A percentile compares a stretch with the other conserved stretches of the same genome.
Conservation (phyloP, 495 filamentous ascomycete species). For the Tuber indicum region DNA sequence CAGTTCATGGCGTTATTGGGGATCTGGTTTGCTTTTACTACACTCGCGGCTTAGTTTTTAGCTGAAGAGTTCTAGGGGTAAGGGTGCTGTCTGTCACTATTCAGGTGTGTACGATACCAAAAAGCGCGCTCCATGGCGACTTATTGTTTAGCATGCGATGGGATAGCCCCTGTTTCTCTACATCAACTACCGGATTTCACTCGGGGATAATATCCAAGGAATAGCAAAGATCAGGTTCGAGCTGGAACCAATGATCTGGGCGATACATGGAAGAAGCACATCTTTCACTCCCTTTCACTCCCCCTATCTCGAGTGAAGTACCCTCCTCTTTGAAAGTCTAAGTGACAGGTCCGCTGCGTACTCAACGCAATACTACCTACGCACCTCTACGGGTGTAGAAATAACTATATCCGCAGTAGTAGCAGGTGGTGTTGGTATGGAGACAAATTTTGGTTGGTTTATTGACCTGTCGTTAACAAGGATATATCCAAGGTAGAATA, state of each 20-base stretch:
- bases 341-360: neutral
- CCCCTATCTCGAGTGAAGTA: neutral
- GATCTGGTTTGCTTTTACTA: neutral
- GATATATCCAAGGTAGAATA: neutral
- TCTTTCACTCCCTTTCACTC: neutral
- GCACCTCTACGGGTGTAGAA: neutral
- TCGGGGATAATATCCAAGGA: neutral
- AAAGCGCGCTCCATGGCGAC: neutral
- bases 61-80: neutral
- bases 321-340: neutral
- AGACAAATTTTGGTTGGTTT: neutral
- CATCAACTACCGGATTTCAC: neutral
- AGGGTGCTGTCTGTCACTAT: neutral
- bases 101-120: neutral
- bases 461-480: neutral
- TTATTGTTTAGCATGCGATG: neutral
- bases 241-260: neutral
- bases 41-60: neutral
- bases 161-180: neutral
- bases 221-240: neutral
- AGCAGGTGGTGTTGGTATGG: neutral
- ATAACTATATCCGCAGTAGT: neutral
- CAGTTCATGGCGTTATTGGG: neutral
- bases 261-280: neutral
- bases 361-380: neutral